Percentiles rank a stretch among this genome's conserved stretches.
Evolutionary conservation across 352 stramenopile species (phyloP).

Genomic region (Globisporangium takayamanum): DNA sequence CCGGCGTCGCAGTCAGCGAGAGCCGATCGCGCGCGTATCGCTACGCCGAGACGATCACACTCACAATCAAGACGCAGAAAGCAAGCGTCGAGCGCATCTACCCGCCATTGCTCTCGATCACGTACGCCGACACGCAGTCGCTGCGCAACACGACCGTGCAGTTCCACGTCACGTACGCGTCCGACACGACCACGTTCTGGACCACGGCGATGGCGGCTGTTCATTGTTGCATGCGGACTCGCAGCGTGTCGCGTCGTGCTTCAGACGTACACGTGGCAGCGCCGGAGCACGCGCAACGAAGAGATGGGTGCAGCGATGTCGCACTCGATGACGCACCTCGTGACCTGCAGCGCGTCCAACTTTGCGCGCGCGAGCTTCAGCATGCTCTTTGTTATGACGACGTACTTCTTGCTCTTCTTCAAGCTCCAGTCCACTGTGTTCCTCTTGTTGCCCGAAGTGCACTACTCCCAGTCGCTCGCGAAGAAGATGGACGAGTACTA

Average conservation of each 20-base stretch:
- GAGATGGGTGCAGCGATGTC: slow-evolving; percentile 46
- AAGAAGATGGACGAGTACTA: slow-evolving; percentile 80
- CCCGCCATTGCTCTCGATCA: slow-evolving; percentile 66
- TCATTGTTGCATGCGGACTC: slow-evolving; percentile 54
- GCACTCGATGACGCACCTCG: slow-evolving; percentile 35
- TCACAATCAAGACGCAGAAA: slow-evolving; percentile 53
- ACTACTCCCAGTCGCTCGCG: slow-evolving; percentile 35
- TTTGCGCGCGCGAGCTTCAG: slow-evolving; percentile 34
- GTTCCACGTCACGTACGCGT: slow-evolving; percentile 87
- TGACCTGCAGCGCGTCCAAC: slow-evolving; percentile 31
- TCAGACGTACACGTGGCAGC: slow-evolving; percentile 86
- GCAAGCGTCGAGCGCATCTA: slow-evolving; percentile 50
- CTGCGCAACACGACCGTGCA: slow-evolving; percentile 20
- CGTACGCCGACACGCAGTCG: slow-evolving; percentile 57
- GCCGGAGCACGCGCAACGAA: slow-evolving; percentile 62
- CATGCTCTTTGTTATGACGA: slow-evolving; percentile 71
- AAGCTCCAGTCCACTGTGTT: slow-evolving; percentile 89
- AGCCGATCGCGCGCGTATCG: slow-evolving; percentile 47
- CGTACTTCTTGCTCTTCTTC: slow-evolving; percentile 93
- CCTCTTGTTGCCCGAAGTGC: slow-evolving; percentile 75
- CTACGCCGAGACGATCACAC: slow-evolving; percentile 65
- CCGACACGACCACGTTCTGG: slow-evolving; percentile 76
- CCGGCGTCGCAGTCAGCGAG: slow-evolving; percentile 39
- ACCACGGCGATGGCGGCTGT: slow-evolving; percentile 58
- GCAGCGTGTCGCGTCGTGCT: slow-evolving; percentile 53